phyloP scores from a whole-genome alignment of 495 filamentous ascomycete genomes.

The Ascodesmis nigricans region DNA sequence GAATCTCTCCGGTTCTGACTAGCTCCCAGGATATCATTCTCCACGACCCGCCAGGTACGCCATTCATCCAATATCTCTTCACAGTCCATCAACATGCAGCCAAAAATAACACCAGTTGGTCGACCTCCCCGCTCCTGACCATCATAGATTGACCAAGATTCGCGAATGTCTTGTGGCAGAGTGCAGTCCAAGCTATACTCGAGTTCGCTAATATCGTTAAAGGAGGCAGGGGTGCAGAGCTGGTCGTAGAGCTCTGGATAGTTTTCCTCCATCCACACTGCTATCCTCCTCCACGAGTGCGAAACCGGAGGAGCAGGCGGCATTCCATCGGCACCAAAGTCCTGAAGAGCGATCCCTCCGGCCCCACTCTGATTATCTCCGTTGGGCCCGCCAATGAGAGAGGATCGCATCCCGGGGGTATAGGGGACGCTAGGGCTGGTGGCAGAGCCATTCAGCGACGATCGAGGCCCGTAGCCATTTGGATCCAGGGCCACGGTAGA shows the following conservation, averaged over 20 bases:
- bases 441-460: constrained; percentile 32
- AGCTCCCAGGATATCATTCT: constrained; percentile 61
- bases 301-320: constrained; percentile 69
- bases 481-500: constrained; percentile 31
- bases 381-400: constrained; percentile 28
- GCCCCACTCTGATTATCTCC: constrained; percentile 34
- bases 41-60: constrained; percentile 86
- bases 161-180: constrained; percentile 76
- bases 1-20: no score
- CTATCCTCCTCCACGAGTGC: constrained; percentile 87
- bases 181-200: constrained; percentile 93
- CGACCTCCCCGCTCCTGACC: constrained; percentile 83
- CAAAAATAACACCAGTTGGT: constrained; percentile 82
- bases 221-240: constrained; percentile 68
- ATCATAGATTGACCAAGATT: constrained; percentile 78
- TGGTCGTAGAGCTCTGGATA: constrained; percentile 90
- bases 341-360: constrained; percentile 89
- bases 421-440: constrained; percentile 49
- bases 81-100: constrained; percentile 88
- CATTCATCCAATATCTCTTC: constrained; percentile 97
- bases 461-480: constrained; percentile 23
- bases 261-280: constrained; percentile 80
- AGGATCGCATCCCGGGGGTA: constrained; percentile 71
- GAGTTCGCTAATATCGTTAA: constrained; percentile 90
- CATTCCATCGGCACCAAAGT: constrained; percentile 62